These are phyloP conservation scores for Solanum stenotomum DNA, from an alignment of 257 asterid genomes.

Conservation along the genomic window DNA sequence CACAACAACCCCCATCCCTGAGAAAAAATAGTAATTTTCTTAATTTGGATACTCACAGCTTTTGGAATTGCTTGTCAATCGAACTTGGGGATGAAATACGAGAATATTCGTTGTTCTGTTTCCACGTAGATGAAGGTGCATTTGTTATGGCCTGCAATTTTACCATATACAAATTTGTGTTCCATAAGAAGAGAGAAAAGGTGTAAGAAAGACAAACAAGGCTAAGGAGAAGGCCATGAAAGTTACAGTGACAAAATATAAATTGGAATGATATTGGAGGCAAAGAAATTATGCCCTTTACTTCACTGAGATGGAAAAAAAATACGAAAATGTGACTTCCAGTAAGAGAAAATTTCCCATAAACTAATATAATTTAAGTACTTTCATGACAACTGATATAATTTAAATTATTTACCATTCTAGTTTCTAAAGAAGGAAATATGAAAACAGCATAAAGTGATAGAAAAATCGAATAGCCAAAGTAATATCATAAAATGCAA, in stretches of 20 bases:
- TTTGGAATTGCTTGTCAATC: slow-evolving; percentile 53
- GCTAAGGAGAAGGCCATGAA: not conserved
- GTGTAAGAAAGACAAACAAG: slow-evolving; percentile 26
- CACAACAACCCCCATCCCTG: not conserved
- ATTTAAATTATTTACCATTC: not conserved
- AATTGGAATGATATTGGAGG: not conserved
- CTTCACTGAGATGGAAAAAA: not conserved
- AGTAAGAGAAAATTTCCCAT: not conserved
- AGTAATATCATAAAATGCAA: not conserved
- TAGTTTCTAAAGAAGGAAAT: not conserved
- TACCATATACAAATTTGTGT: not conserved
- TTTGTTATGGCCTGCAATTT: slow-evolving; percentile 12
- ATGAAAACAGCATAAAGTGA: not conserved
- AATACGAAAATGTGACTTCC: not conserved
- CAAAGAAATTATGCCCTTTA: not conserved
- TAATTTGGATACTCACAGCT: slow-evolving; percentile 42
- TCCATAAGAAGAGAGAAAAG: not conserved
- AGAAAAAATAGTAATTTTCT: not conserved
- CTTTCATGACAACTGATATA: not conserved
- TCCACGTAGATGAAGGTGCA: slow-evolving; percentile 35
- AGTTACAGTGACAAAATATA: not conserved
- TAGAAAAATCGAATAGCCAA: not conserved
- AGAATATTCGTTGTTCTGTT: slow-evolving; percentile 30
- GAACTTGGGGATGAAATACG: slow-evolving; percentile 44
- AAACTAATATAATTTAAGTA: not conserved